Base-by-base conservation (phyloP, 1,284 basidiomycete genomes). In the Dichomitus squalens region DNA sequence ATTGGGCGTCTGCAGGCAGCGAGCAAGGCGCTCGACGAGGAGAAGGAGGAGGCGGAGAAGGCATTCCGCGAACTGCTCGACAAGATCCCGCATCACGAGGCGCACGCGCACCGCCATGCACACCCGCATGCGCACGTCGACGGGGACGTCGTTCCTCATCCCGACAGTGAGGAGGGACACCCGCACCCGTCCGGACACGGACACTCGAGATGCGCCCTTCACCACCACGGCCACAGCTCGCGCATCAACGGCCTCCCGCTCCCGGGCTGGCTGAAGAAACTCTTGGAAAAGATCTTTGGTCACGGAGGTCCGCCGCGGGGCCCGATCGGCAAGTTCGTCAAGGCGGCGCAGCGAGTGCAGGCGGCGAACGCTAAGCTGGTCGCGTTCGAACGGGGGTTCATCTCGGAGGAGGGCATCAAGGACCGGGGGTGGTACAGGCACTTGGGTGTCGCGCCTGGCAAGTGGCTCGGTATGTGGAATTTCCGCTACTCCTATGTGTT, bases 401-500 rank as follows among this genome's bases (percentile, higher is more conserved):
- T 96, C 64, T 86, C 86, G 5, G 79, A 90, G 64, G 82, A 81
- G 20, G 96, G 96, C 0, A 79, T 93, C 49, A 87, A 86, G 69
- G 88, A 88, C 57, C 81, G 92, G 29, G 87, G 92, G 70, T 96
- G 93, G 93, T 96, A 86, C 71, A 80, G 80, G 69, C 92, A 96
- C 73, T 79, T 96, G 50, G 93, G 84, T 39, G 92, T 95, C 35
- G 92, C 94, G 5, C 95, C 96, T 7, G 95, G 95, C 25, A 88
- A 90, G 67, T 95, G 90, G 86, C 82, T 93, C 29, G 92, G 93
- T 89, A 64, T 63, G 81, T 75, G 12, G 12, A 55, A 12, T 55
- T 8, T 38, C 47, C 49, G 25, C 21, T 34, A 7, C 16, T 35
- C 29, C 11, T 18, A 34, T 29, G 41, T 9, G 11, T 31, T 7